Evolutionary conservation across 352 stramenopile species (phyloP).

Genomic region (Halophytophthora batemanensis): DNA sequence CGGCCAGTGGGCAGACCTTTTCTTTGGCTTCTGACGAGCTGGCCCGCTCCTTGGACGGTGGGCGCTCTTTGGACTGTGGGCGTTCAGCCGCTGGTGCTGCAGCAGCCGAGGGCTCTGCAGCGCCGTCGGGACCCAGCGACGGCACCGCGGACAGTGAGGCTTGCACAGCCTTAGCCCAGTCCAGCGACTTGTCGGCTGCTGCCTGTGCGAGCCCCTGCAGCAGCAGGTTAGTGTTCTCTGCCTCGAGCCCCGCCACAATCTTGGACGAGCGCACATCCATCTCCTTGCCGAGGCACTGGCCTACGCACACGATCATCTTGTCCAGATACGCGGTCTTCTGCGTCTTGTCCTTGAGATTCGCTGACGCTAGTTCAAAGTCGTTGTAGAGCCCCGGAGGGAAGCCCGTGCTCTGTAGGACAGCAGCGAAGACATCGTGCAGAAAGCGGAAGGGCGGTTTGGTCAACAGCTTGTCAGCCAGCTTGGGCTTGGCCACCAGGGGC

Average conservation of each 20-base stretch:
- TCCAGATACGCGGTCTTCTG: conserved; percentile 84
- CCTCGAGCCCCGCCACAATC: conserved; percentile 81
- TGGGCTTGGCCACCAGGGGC: conserved; percentile 91
- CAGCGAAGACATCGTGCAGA: conserved; percentile 93
- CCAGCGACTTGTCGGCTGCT: conserved; percentile 52
- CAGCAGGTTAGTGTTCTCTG: conserved; percentile 84
- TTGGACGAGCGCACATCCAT: conserved; percentile 80
- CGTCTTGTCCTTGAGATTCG: conserved; percentile 85
- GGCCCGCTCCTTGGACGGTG: conserved; percentile 46
- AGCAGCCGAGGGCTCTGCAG: conserved; percentile 9
- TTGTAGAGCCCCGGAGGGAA: conserved; percentile 88
- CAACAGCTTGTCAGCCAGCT: conserved; percentile 94
- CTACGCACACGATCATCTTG: conserved; percentile 85
- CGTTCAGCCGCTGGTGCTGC: conserved; percentile 7
- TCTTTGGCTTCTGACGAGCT: conserved; percentile 55
- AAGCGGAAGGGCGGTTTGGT: conserved; percentile 96
- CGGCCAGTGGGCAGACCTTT: conserved; percentile 14
- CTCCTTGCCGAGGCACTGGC: conserved; percentile 53
- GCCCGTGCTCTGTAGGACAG: conserved; percentile 78
- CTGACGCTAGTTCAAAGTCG: conserved; percentile 68
- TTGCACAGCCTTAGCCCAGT: conserved; percentile 67
- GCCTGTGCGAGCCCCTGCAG: conserved; percentile 64
- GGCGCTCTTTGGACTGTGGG: conserved; percentile 21
- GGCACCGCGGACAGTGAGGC: conserved; percentile 60
- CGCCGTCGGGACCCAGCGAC: conserved; percentile 54